phyloP scores from a whole-genome alignment of 495 filamentous ascomycete genomes.

The Hypoxylon perforatum region DNA sequence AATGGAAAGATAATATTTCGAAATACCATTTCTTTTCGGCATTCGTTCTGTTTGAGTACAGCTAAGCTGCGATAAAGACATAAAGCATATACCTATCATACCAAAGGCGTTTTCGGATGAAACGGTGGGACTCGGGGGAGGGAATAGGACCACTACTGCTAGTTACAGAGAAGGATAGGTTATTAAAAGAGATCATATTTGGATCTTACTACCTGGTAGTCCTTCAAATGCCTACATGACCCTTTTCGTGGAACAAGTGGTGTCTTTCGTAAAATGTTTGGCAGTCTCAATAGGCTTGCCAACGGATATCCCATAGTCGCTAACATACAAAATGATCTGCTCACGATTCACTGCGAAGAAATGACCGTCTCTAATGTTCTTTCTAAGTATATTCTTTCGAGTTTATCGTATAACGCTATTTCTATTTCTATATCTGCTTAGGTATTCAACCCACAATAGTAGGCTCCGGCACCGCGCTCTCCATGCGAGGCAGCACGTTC shows the following conservation, averaged over 20 bases:
- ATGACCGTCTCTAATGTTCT: too few species aligned
- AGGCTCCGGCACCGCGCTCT: constrained; percentile 7
- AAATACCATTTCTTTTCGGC: constrained; percentile 1
- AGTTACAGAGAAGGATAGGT: constrained; percentile 1
- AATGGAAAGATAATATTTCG: constrained; percentile 14
- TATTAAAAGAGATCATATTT: constrained; percentile 23
- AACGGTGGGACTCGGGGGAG: constrained; percentile 10
- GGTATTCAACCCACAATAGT: constrained; percentile 14
- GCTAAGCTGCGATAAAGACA: constrained; percentile 17
- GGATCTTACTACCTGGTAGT: constrained; percentile 7
- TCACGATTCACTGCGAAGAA: too few species aligned
- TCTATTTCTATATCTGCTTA: too few species aligned
- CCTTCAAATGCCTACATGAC: constrained; percentile 2
- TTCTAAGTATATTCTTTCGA: too few species aligned
- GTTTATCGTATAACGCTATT: too few species aligned
- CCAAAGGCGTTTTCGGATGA: constrained; percentile 41
- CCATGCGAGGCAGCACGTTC: constrained; percentile 54
- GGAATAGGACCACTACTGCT: neutral
- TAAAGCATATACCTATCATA: constrained; percentile 23
- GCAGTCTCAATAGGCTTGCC: too few species aligned
- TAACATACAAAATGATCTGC: too few species aligned
- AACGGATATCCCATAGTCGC: too few species aligned
- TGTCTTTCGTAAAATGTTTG: neutral
- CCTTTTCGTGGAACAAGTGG: neutral
- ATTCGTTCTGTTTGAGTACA: constrained; percentile 11